These are phyloP conservation scores for Fusarium solani-melongenae DNA, from an alignment of 2,329 filamentous ascomycete genomes.

Conservation along the genomic window DNA sequence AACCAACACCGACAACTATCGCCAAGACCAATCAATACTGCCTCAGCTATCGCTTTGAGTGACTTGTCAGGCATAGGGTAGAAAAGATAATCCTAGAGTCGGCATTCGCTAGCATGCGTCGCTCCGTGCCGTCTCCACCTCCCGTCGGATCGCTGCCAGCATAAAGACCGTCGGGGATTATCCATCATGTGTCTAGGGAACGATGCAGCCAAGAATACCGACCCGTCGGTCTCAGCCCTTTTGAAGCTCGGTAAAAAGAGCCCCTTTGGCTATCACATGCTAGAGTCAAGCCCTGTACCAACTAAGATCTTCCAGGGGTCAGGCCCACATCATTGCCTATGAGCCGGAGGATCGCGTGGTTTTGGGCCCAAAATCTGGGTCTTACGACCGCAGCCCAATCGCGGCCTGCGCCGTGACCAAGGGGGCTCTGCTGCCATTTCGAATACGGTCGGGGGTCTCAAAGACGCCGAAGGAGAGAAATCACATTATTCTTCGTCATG, in stretches of 20 bases:
- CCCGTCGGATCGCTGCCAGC: background rate
- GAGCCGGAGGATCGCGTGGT: slow-evolving; percentile 31
- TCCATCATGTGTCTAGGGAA: background rate
- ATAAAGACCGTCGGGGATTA: background rate
- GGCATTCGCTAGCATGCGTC: background rate
- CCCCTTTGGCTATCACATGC: background rate
- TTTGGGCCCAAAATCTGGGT: background rate
- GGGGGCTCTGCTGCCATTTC: background rate
- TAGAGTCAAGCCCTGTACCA: background rate
- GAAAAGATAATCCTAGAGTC: background rate
- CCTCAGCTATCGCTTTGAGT: background rate
- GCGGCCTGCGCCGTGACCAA: background rate
- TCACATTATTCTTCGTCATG: slow-evolving; percentile 17
- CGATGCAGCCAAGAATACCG: background rate
- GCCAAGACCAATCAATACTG: background rate
- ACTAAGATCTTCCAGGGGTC: slow-evolving; percentile 9
- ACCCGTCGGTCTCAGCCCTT: background rate
- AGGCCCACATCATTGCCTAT: slow-evolving; percentile 10
- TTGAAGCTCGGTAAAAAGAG: background rate
- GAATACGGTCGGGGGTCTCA: background rate
- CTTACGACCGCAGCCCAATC: background rate
- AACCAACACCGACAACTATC: background rate
- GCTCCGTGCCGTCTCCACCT: background rate
- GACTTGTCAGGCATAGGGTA: background rate
- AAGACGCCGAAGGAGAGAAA: background rate